Percentiles rank a stretch among this genome's conserved stretches.
Evolutionary conservation across 1,284 basidiomycete species (phyloP).

Genomic region (Cronartium ribicola): DNA sequence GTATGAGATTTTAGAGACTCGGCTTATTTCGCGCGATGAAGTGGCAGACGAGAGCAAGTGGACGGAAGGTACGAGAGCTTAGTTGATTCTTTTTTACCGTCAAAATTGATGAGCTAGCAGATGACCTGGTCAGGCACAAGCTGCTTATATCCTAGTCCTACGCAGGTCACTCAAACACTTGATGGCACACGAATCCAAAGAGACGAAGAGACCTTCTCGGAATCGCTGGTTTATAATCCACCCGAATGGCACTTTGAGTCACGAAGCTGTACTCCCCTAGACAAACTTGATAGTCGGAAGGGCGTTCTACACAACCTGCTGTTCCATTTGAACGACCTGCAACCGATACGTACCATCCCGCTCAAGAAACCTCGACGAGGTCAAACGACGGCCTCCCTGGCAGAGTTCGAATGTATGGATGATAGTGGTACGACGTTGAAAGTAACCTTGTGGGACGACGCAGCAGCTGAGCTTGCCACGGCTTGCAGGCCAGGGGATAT

Average conservation of each 20-base stretch:
- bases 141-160: constrained; percentile 4
- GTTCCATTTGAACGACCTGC: constrained; percentile 15
- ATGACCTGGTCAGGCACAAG: background rate
- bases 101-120: background rate
- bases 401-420: constrained; percentile 38
- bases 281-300: constrained; percentile 2
- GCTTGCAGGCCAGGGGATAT: constrained; percentile 31
- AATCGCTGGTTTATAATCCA: constrained; percentile 29
- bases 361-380: constrained; percentile 27
- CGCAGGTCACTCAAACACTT: background rate
- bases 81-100: background rate
- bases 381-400: background rate
- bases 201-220: constrained; percentile 10
- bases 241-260: constrained; percentile 37
- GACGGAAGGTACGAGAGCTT: background rate
- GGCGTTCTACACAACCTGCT: background rate
- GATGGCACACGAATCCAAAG: background rate
- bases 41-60: background rate
- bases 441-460: constrained; percentile 33
- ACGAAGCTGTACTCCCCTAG: constrained; percentile 18
- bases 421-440: constrained; percentile 20
- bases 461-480: constrained; percentile 12
- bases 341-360: constrained; percentile 10
- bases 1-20: background rate
- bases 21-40: background rate